A percentile compares a stretch with the other conserved stretches of the same genome.
These are phyloP conservation scores for Scleroderma citrinum DNA, from an alignment of 768 basidiomycete species.

Conservation along the genomic window DNA sequence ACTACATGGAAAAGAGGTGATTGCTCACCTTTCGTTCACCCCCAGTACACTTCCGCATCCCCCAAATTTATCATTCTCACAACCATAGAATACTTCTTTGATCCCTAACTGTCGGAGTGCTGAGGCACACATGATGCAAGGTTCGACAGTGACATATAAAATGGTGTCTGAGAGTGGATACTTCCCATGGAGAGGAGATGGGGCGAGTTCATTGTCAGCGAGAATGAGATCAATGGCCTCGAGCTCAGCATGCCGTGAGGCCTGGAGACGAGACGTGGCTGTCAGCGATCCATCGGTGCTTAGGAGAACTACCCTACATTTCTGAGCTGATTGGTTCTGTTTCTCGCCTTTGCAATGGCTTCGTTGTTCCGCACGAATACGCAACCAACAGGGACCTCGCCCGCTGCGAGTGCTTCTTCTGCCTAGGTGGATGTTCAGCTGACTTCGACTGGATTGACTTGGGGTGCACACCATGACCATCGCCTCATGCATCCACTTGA, in stretches of 20 bases:
- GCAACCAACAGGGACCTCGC: slow-evolving; percentile 96
- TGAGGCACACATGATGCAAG: slow-evolving; percentile 95
- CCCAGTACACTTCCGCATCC: slow-evolving; percentile 90
- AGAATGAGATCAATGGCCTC: too few relatives aligned
- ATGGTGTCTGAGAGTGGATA: slow-evolving; percentile 75
- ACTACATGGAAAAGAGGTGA: too few relatives aligned
- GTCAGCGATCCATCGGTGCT: slow-evolving; percentile 1
- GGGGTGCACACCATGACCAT: too few relatives aligned
- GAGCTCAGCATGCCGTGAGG: slow-evolving; percentile 94
- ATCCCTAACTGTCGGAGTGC: slow-evolving; percentile 93
- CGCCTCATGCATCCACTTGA: slow-evolving; percentile 78
- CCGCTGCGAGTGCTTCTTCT: slow-evolving; percentile 75
- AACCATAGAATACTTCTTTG: slow-evolving; percentile 85
- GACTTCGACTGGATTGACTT: not conserved
- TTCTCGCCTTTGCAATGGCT: too few relatives aligned
- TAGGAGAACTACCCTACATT: too few relatives aligned
- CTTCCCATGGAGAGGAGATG: slow-evolving; percentile 28
- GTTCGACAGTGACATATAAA: slow-evolving; percentile 96
- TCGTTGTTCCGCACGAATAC: too few relatives aligned
- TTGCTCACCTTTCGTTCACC: slow-evolving; percentile 69
- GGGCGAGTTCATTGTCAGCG: too few relatives aligned
- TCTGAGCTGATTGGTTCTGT: too few relatives aligned
- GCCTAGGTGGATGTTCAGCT: slow-evolving; percentile 48
- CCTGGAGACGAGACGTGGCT: slow-evolving; percentile 42
- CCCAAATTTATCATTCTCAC: slow-evolving; percentile 95